Base-by-base conservation (phyloP, 768 basidiomycete species). In the Termitomyces sp. region DNA sequence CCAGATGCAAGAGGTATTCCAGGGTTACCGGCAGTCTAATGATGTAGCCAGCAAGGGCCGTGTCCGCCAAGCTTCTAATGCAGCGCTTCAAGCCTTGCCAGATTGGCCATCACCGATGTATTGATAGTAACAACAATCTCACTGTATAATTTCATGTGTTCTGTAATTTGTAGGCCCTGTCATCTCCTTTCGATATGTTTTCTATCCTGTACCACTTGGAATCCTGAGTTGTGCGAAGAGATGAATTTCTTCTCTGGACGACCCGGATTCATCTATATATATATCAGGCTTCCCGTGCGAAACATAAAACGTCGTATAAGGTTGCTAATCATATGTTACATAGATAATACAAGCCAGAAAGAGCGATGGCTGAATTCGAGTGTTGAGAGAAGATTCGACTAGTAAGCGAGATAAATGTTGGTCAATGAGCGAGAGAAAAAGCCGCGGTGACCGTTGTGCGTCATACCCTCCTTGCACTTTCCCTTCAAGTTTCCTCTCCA, bases 31-130 rank as follows among this genome's bases (percentile, higher is more conserved):
- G 29, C 87, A 88, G 48, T 91, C 90, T 7, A 76, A 78, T 2
- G 90, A 92, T 68, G 54, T 75, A 28, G 81, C 87, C 6, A 87
- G 88, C 65, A 92, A 90, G 68, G 77, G 77, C 22, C 82, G 89
- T 24, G 90, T 92, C 10, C 81, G 88, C 33, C 89, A 92, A 68
- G 83, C 86, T 3, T 85, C 84, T 51, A 92, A 92, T 65, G 88
- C 88, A 13, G 87, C 90, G 6, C 68, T 92, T 47, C 76, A 77
- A 41, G 78, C 78, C 42, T 70, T 92, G n/a, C 90, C 90, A 2
- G 87, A 88, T 58, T 92, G 86, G 85, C 90, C 90, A 0, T 71
- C 78, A 10, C 63, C 49, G 22, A 56, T 44, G 45, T 48, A 31
- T 54, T 45, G 54, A 55, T 36, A 26, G 31, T 45, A 39, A 24